A percentile compares a stretch with the other conserved stretches of the same genome.
Conservation (phyloP, 2,329 filamentous ascomycete species). For the Arachnomyces sp. region DNA sequence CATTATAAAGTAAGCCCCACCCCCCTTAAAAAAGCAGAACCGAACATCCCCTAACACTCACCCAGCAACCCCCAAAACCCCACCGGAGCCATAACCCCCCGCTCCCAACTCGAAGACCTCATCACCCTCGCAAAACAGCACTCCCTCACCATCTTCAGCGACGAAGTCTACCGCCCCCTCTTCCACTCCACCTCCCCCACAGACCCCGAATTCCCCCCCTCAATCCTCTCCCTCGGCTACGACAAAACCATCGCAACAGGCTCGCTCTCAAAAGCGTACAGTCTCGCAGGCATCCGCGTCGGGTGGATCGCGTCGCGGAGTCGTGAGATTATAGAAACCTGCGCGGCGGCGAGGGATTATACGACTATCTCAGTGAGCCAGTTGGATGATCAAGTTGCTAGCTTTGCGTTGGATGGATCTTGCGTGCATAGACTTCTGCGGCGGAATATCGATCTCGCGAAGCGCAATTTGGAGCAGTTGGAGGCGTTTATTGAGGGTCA, state of each 20-base stretch:
- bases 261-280: slow-evolving; percentile 79
- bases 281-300: slow-evolving; percentile 69
- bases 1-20: slow-evolving; percentile 45
- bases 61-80: slow-evolving; percentile 76
- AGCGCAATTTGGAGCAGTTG: slow-evolving; percentile 58
- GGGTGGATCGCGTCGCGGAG: slow-evolving; percentile 73
- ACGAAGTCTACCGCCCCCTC: slow-evolving; percentile 78
- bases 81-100: slow-evolving; percentile 62
- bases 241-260: slow-evolving; percentile 63
- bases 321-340: slow-evolving; percentile 51
- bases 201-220: slow-evolving; percentile 53
- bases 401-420: slow-evolving; percentile 59
- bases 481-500: slow-evolving; percentile 60
- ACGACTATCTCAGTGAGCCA: slow-evolving; percentile 81
- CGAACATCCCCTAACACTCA: slow-evolving; percentile 47
- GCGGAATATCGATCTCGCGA: slow-evolving; percentile 59
- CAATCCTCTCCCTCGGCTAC: slow-evolving; percentile 64
- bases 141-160: slow-evolving; percentile 59
- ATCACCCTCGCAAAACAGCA: slow-evolving; percentile 55
- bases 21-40: background rate
- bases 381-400: slow-evolving; percentile 69
- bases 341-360: slow-evolving; percentile 64
- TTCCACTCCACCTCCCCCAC: slow-evolving; percentile 60
- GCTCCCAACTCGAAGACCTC: slow-evolving; percentile 51
- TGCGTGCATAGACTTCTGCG: slow-evolving; percentile 57